Evolutionary conservation across 164 flowering plant genomes (phyloP).

Genomic region (Aristolochia fimbriata): DNA sequence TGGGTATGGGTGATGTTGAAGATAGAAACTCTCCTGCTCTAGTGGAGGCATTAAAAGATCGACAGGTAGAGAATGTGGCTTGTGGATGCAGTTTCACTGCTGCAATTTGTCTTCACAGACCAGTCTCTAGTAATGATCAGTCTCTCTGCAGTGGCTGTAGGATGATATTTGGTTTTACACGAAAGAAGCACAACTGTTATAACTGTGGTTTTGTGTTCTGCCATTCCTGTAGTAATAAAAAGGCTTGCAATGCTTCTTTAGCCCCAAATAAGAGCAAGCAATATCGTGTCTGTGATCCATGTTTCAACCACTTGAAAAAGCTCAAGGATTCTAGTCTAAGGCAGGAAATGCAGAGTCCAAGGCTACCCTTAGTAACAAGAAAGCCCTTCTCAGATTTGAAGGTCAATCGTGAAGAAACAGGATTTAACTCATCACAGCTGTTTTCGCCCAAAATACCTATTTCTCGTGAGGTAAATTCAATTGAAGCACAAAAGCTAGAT

Average conservation of each 20-base stretch:
- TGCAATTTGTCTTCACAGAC: slow-evolving; percentile 49
- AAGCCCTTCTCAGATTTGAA: slow-evolving; percentile 10
- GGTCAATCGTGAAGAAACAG: slow-evolving; percentile 15
- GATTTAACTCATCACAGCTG: slow-evolving; percentile 10
- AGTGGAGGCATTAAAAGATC: slow-evolving; percentile 49
- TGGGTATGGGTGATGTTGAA: slow-evolving; percentile 50
- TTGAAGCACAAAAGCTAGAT: slow-evolving; percentile 14
- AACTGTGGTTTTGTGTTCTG: slow-evolving; percentile 62
- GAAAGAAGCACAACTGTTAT: slow-evolving; percentile 59
- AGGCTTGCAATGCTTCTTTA: slow-evolving; percentile 39
- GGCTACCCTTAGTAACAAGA: slow-evolving; percentile 15
- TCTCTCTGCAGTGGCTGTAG: slow-evolving; percentile 44
- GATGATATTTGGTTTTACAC: slow-evolving; percentile 43
- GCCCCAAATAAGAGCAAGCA: slow-evolving; percentile 44
- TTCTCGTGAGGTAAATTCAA: slow-evolving; percentile 13
- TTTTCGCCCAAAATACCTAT: slow-evolving; percentile 14
- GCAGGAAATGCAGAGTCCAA: slow-evolving; percentile 19
- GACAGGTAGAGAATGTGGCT: slow-evolving; percentile 37
- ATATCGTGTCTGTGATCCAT: slow-evolving; percentile 57
- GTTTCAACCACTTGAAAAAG: slow-evolving; percentile 29
- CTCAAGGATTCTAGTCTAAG: slow-evolving; percentile 4
- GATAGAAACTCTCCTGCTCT: slow-evolving; percentile 44
- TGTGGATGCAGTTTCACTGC: slow-evolving; percentile 59
- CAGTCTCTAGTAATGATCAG: slow-evolving; percentile 42
- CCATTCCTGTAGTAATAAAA: slow-evolving; percentile 49